Conservation (phyloP, 2,329 filamentous ascomycete species). For the Fusarium sp. region DNA sequence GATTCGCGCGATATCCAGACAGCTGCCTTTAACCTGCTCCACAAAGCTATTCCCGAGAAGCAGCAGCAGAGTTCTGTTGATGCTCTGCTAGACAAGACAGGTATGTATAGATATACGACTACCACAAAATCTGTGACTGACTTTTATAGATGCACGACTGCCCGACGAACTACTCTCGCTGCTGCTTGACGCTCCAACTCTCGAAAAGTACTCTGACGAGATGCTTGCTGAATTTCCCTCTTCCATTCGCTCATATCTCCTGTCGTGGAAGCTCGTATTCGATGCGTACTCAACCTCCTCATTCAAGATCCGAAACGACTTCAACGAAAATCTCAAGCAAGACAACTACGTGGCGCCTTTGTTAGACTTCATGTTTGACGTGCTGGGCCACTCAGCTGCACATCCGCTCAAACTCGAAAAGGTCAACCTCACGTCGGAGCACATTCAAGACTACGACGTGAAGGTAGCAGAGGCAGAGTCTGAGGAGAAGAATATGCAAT, state of each 20-base stretch:
- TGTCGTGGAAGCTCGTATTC: slow-evolving; percentile 91
- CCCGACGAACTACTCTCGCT: slow-evolving; percentile 88
- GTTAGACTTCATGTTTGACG: slow-evolving; percentile 82
- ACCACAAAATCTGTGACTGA: not conserved
- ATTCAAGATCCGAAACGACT: slow-evolving; percentile 83
- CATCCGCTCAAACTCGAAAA: slow-evolving; percentile 78
- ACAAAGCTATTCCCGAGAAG: slow-evolving; percentile 77
- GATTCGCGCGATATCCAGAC: slow-evolving; percentile 79
- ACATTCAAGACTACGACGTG: slow-evolving; percentile 66
- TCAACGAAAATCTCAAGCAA: slow-evolving; percentile 80
- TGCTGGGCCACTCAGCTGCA: slow-evolving; percentile 80
- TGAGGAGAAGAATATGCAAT: slow-evolving; percentile 79
- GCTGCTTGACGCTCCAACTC: slow-evolving; percentile 78
- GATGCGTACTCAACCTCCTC: slow-evolving; percentile 83
- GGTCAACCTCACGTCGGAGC: slow-evolving; percentile 64
- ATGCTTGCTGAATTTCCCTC: slow-evolving; percentile 74
- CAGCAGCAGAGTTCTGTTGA: slow-evolving; percentile 88
- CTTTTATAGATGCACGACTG: slow-evolving; percentile 67
- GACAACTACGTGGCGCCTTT: slow-evolving; percentile 74
- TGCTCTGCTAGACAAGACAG: slow-evolving; percentile 72
- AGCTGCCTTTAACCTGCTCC: slow-evolving; percentile 81
- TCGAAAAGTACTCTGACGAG: slow-evolving; percentile 72
- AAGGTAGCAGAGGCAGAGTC: slow-evolving; percentile 64
- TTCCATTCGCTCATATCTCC: slow-evolving; percentile 78
- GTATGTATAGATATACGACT: slow-evolving; percentile 43